Evolutionary conservation across 2,329 filamentous ascomycete genomes (phyloP).

Genomic region (Chaetomiaceae sp.): DNA sequence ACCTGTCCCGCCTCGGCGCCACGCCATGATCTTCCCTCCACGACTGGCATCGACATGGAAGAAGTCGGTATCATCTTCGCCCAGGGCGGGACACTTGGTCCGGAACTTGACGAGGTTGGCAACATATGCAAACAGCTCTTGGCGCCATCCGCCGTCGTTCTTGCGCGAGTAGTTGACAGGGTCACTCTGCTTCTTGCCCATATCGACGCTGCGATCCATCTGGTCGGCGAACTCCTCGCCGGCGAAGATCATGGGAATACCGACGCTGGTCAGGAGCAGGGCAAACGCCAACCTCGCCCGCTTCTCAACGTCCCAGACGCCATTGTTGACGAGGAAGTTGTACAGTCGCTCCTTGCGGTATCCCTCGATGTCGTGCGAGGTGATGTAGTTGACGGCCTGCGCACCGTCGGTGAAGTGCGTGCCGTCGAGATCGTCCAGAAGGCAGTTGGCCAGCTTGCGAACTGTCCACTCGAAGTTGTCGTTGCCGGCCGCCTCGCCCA

Average conservation of each 20-base stretch:
- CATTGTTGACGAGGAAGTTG: constrained; percentile 21
- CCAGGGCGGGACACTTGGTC: constrained; percentile 24
- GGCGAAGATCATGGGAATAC: constrained; percentile 28
- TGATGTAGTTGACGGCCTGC: constrained; percentile 28
- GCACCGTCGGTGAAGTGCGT: constrained; percentile 21
- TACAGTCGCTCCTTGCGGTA: constrained; percentile 25
- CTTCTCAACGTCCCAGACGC: constrained; percentile 19
- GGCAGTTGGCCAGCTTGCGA: constrained; percentile 23
- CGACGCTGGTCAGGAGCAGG: constrained; percentile 25
- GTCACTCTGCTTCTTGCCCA: constrained; percentile 26
- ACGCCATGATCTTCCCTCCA: constrained; percentile 24
- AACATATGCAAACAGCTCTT: constrained; percentile 24
- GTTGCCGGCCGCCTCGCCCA: constrained; percentile 16
- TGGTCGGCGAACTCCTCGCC: constrained; percentile 29
- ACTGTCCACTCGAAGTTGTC: constrained; percentile 26
- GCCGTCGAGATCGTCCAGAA: constrained; percentile 12
- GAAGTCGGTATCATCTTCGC: constrained; percentile 24
- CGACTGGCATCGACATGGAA: constrained; percentile 22
- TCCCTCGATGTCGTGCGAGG: constrained; percentile 28
- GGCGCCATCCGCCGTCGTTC: constrained; percentile 23
- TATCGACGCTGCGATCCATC: constrained; percentile 24
- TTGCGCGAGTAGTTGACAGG: constrained; percentile 26
- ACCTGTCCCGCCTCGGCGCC: constrained; percentile 14
- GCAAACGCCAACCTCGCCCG: constrained; percentile 25
- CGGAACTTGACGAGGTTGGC: constrained; percentile 22